Percentiles rank a stretch among this genome's conserved stretches.
phyloP scores from a whole-genome alignment of 2,329 filamentous ascomycete genomes.

The Colletotrichum echinochloae region DNA sequence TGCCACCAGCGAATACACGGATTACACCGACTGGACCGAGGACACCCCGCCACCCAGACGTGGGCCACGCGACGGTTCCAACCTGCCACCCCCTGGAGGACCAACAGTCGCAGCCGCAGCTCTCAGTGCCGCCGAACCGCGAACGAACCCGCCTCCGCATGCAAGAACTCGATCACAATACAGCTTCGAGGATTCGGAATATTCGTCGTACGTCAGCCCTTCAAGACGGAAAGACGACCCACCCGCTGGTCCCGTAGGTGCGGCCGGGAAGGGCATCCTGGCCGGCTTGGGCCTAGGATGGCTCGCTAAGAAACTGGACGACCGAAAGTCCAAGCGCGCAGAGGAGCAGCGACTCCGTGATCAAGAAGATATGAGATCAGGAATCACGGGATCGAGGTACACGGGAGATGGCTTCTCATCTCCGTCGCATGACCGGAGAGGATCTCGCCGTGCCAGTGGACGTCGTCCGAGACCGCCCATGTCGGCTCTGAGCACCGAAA shows the following conservation, averaged over 20 bases:
- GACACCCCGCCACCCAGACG: conserved; percentile 41
- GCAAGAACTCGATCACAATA: conserved; percentile 57
- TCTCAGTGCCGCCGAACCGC: conserved; percentile 58
- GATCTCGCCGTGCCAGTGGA: conserved; percentile 46
- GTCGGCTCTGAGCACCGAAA: conserved; percentile 39
- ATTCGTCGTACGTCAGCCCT: conserved; percentile 71
- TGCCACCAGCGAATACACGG: conserved; percentile 64
- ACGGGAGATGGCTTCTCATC: conserved; percentile 75
- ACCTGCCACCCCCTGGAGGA: conserved; percentile 61
- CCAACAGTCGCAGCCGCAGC: conserved; percentile 59
- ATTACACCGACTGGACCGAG: conserved; percentile 56
- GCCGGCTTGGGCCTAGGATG: conserved; percentile 76
- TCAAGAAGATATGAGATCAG: conserved; percentile 68
- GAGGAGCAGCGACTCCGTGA: conserved; percentile 59
- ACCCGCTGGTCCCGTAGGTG: conserved; percentile 56
- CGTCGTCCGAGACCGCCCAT: conserved; percentile 45
- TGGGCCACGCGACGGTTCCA: conserved; percentile 51
- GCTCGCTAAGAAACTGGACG: conserved; percentile 73
- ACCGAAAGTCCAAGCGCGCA: conserved; percentile 62
- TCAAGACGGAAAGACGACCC: conserved; percentile 66
- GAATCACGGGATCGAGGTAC: conserved; percentile 72
- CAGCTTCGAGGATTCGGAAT: conserved; percentile 66
- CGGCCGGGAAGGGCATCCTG: conserved; percentile 67
- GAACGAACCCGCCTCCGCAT: conserved; percentile 62
- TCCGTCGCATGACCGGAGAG: conserved; percentile 48